Evolutionary conservation across 495 filamentous ascomycete species (phyloP), one percentile per base, ranked within the genome.

Genomic region (Annulohypoxylon nitens): DNA sequence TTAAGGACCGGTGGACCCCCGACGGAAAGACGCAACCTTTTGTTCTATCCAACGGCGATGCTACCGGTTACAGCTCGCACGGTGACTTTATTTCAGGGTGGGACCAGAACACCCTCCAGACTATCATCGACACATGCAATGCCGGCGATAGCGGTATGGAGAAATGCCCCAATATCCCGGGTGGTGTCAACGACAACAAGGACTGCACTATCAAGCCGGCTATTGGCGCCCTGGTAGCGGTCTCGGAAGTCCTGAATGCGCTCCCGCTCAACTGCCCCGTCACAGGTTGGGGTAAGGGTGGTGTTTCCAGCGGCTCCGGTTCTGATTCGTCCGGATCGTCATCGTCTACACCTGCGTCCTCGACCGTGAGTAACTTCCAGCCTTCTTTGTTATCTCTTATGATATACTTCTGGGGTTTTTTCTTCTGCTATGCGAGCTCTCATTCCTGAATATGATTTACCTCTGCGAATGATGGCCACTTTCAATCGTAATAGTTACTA

Each of bases 1-100:
- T 90, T 69, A 78, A 81, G 18, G 79, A 87, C 64, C 77, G 83
- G 71, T 92, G 89, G 84, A 87, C 85, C 37, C 85, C 79, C 39
- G 78, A 85, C 69, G 84, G 83, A 68, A 85, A 86, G 76, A 85
- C 86, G 47, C 82, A 81, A 71, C 91, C 91, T 34, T 93, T 92
- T 77, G 89, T 93, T 61, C 86, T 88, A 69, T 82, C 89, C 64
- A 90, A 86, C 77, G 88, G 88, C 26, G 88, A 90, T 53, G 79
- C 79, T 30, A 88, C 87, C n/a, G 87, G 87, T 54, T 88, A 80
- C 77, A 83, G 81, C 34, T 86, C 87, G 55, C 91, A 93, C 79
- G 90, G 86, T 37, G 91, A 93, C 79, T 93, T 93, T 79, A 81
- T 93, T 50, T 87, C 91, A 53, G 92, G 90, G 33, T 94, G 92